phyloP scores from a whole-genome alignment of 345 rosid species.

The Brassica incana region DNA sequence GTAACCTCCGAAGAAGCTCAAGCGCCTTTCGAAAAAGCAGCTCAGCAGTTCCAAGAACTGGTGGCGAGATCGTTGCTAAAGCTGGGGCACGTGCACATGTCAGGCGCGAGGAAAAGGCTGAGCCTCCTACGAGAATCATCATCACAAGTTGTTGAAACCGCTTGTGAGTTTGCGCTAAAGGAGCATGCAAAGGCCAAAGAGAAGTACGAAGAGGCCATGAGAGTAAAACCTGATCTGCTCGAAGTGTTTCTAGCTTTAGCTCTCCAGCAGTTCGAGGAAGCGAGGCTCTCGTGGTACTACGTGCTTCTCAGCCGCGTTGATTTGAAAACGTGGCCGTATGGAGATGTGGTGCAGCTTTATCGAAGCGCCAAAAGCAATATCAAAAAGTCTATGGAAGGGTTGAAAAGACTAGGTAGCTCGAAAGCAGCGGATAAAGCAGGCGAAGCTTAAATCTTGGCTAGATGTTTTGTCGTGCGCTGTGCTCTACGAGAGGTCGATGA shows the following conservation, averaged over 20 bases:
- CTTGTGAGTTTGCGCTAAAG: constrained; percentile 59
- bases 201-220: constrained; percentile 75
- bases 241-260: constrained; percentile 73
- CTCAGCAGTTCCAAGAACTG: constrained; percentile 81
- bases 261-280: constrained; percentile 86
- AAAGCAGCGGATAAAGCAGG: constrained; percentile 47
- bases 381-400: constrained; percentile 65
- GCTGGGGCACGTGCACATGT: constrained; percentile 88
- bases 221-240: constrained; percentile 74
- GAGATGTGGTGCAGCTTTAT: constrained; percentile 59
- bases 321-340: constrained; percentile 63
- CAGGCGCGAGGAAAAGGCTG: constrained; percentile 72
- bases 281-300: constrained; percentile 84
- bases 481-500: constrained; percentile 79
- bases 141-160: constrained; percentile 41
- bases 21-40: constrained; percentile 62
- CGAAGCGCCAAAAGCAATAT: constrained; percentile 74
- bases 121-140: constrained; percentile 50
- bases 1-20: constrained; percentile 90
- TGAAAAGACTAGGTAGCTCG: constrained; percentile 52
- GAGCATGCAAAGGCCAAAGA: constrained; percentile 59
- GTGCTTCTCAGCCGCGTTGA: constrained; percentile 58
- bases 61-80: constrained; percentile 85
- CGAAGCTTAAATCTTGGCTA: constrained; percentile 63
- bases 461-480: constrained; percentile 77